phyloP scores from a whole-genome alignment of 192 early-diverging fungal species.

The Lobosporangium transversale region DNA sequence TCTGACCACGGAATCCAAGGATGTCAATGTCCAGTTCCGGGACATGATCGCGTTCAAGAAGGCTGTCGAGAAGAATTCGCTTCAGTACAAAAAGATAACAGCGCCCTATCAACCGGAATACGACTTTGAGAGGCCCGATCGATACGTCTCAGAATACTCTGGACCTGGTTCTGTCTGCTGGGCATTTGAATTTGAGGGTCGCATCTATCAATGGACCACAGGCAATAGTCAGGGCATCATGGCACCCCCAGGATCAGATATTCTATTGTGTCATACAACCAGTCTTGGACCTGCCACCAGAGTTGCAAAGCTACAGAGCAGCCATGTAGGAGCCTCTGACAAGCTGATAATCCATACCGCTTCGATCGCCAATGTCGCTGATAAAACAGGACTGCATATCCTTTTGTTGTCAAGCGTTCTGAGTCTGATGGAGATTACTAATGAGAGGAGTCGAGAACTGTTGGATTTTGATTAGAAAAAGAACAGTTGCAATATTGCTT shows the following conservation, averaged over 20 bases:
- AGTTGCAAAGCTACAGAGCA: constrained; percentile 44
- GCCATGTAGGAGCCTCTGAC: constrained; percentile 43
- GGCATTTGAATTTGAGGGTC: constrained; percentile 50
- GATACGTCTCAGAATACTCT: background rate
- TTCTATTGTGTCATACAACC: constrained; percentile 32
- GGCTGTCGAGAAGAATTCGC: constrained; percentile 43
- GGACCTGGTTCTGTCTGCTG: constrained; percentile 17
- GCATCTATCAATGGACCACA: constrained; percentile 46
- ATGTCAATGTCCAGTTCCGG: constrained; percentile 49
- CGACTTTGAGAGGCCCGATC: constrained; percentile 17
- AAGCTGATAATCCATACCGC: constrained; percentile 23
- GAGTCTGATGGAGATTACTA: constrained; percentile 46
- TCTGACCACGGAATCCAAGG: constrained; percentile 48
- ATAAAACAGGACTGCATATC: constrained; percentile 41
- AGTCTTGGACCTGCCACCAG: constrained; percentile 36
- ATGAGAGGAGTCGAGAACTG: constrained; percentile 43
- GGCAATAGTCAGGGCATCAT: constrained; percentile 38
- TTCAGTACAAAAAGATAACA: constrained; percentile 27
- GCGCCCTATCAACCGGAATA: constrained; percentile 14
- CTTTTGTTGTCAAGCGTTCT: constrained; percentile 37
- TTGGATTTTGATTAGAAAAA: constrained; percentile 36
- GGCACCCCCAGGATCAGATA: constrained; percentile 38
- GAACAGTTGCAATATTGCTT: background rate
- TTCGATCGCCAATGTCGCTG: constrained; percentile 24
- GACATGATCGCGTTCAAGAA: constrained; percentile 54